These are phyloP conservation scores for Amauroascus niger DNA, from an alignment of 2,329 filamentous ascomycete species.

Conservation along the genomic window DNA sequence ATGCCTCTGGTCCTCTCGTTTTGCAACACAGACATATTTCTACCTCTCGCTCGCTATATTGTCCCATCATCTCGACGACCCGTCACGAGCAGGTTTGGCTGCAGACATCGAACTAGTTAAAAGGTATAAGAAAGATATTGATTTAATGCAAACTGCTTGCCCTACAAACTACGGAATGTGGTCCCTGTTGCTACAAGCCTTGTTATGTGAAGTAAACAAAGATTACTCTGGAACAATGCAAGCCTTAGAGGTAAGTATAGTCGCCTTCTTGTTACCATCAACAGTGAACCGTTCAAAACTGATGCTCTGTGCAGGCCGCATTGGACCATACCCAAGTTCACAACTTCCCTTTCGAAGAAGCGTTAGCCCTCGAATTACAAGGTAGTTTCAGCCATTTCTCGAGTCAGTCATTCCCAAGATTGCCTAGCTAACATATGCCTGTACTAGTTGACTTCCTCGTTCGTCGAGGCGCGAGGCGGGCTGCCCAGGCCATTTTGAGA, in stretches of 20 bases:
- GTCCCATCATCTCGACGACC: conserved; percentile 36
- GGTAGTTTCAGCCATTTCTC: conserved; percentile 24
- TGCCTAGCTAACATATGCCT: conserved; percentile 1
- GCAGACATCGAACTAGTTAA: conserved; percentile 42
- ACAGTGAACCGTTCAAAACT: not conserved
- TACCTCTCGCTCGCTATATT: conserved; percentile 38
- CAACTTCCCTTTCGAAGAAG: conserved; percentile 50
- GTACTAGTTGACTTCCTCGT: conserved; percentile 49
- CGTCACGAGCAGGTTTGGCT: conserved; percentile 35
- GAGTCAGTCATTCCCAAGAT: not conserved
- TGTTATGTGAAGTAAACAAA: conserved; percentile 43
- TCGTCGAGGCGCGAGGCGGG: conserved; percentile 48
- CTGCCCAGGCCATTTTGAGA: conserved; percentile 49
- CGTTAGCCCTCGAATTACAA: conserved; percentile 51
- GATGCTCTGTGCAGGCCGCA: conserved; percentile 43
- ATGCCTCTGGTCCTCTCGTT: conserved; percentile 40
- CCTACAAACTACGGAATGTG: conserved; percentile 53
- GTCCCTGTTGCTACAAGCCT: conserved; percentile 47
- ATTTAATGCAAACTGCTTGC: conserved; percentile 44
- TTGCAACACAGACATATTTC: conserved; percentile 37
- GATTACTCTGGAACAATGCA: conserved; percentile 40
- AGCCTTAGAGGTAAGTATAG: conserved; percentile 25
- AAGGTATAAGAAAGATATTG: conserved; percentile 44
- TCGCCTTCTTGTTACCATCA: not conserved
- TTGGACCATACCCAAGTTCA: conserved; percentile 53